These are phyloP conservation scores for Glutinoglossum americanum DNA, from an alignment of 495 filamentous ascomycete genomes.

Conservation along the genomic window DNA sequence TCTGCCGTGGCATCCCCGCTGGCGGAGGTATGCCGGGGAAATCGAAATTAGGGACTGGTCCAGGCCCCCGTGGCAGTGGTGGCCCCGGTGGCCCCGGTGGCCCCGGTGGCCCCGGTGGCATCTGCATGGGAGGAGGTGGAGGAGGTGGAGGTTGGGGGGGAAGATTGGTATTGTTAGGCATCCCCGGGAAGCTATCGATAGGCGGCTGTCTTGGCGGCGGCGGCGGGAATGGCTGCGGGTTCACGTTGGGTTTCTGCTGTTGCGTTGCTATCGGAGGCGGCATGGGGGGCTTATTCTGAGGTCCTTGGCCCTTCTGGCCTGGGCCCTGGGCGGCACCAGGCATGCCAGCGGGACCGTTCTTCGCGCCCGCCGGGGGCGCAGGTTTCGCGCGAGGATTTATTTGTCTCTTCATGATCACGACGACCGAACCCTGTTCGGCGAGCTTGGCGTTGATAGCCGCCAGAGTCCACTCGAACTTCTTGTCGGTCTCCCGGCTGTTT, in stretches of 20 bases:
- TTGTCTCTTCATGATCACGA: not conserved
- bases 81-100: conserved; percentile 1
- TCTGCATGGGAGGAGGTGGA: not conserved
- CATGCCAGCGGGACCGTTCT: too few species aligned
- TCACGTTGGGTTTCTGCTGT: not conserved
- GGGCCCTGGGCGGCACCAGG: not conserved
- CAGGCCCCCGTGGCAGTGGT: not conserved
- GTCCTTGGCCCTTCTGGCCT: not conserved
- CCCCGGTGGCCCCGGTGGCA: not conserved
- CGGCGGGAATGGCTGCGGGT: not conserved
- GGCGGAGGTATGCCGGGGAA: not conserved
- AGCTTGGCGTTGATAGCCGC: not conserved
- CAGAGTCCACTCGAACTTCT: not conserved
- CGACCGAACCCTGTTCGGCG: not conserved
- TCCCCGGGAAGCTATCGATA: not conserved
- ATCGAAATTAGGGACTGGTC: too few species aligned
- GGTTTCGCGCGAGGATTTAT: not conserved
- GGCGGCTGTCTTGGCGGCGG: not conserved
- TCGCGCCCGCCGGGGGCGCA: not conserved
- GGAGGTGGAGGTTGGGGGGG: not conserved
- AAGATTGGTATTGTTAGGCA: not conserved
- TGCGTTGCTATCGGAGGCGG: not conserved
- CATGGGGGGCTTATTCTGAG: not conserved
- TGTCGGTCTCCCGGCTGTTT: not conserved
- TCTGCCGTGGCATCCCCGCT: not conserved